phyloP scores from a whole-genome alignment of 2,329 filamentous ascomycete species.

The Alternaria novae-zelandiae region DNA sequence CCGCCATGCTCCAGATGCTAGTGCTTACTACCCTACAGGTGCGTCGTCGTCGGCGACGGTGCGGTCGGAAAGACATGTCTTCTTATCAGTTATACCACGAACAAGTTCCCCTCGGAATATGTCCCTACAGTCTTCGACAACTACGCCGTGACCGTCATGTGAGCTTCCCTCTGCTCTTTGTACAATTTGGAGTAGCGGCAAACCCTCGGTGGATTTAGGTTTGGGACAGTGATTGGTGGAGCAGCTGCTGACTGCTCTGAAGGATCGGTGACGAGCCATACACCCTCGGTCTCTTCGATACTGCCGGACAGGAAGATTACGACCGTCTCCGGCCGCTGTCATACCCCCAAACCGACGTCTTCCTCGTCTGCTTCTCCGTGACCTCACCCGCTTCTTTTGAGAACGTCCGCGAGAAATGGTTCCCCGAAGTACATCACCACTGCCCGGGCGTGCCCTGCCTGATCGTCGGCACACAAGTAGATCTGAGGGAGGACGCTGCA shows the following conservation, averaged over 20 bases:
- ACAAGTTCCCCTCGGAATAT: conserved; percentile 99
- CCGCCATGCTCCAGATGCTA: conserved; percentile 6
- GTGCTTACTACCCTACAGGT: conserved; percentile 62
- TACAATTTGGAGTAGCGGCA: not conserved
- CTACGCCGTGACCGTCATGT: conserved; percentile 99
- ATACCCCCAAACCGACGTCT: conserved; percentile 98
- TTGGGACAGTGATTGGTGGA: conserved; percentile 2
- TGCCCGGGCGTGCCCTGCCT: conserved; percentile 97
- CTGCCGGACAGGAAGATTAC: conserved; percentile 98
- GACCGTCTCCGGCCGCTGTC: conserved; percentile 94
- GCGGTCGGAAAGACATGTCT: conserved; percentile 99
- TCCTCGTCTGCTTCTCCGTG: conserved; percentile 98
- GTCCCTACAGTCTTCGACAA: conserved; percentile 99
- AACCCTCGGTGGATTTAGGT: not conserved
- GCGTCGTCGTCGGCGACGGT: conserved; percentile 98
- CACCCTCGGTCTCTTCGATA: conserved; percentile 96
- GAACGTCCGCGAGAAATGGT: conserved; percentile 99
- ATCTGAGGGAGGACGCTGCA: conserved; percentile 86
- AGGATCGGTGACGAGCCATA: conserved; percentile 99
- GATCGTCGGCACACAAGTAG: conserved; percentile 96
- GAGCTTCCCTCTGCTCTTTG: conserved; percentile 53
- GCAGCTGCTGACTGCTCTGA: conserved; percentile 34
- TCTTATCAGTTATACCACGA: conserved; percentile 98
- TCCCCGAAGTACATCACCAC: conserved; percentile 97
- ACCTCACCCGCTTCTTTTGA: conserved; percentile 97